phyloP scores from a whole-genome alignment of 805 yeast genomes.

The Saccharomycopsis sp. region DNA sequence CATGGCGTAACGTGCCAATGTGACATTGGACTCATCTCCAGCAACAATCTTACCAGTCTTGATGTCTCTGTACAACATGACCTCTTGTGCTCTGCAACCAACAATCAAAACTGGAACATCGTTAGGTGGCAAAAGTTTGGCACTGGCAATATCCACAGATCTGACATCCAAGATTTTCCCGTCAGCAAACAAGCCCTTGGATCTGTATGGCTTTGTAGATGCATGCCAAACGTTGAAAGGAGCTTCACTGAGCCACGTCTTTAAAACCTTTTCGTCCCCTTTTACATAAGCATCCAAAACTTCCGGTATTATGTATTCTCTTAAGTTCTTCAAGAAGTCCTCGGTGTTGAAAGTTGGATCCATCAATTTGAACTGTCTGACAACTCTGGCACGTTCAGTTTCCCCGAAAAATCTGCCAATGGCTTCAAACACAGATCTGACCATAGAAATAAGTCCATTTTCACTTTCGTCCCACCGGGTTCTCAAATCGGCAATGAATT shows the following conservation, averaged over 20 bases:
- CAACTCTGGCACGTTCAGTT: conserved; percentile 93
- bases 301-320: conserved; percentile 93
- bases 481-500: conserved; percentile 51
- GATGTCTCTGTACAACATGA: conserved; percentile 78
- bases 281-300: conserved; percentile 89
- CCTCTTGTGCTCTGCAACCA: conserved; percentile 95
- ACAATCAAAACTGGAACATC: conserved; percentile 89
- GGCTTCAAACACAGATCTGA: conserved; percentile 75
- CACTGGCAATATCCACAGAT: conserved; percentile 86
- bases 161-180: conserved; percentile 89
- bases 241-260: conserved; percentile 93
- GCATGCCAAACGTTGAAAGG: conserved; percentile 94
- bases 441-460: conserved; percentile 75
- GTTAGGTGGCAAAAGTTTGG: conserved; percentile 82
- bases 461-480: conserved; percentile 89
- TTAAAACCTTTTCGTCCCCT: conserved; percentile 78
- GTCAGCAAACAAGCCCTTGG: conserved; percentile 86
- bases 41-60: conserved; percentile 95
- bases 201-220: conserved; percentile 84
- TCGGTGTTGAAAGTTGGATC: conserved; percentile 85
- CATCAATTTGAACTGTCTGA: conserved; percentile 74
- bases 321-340: conserved; percentile 70
- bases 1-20: conserved; percentile 92
- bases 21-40: conserved; percentile 89
- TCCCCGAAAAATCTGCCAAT: conserved; percentile 88